Evolutionary conservation across 164 flowering plant species (phyloP), one percentile per base, ranked within the genome.

Genomic region (Piper betle): DNA sequence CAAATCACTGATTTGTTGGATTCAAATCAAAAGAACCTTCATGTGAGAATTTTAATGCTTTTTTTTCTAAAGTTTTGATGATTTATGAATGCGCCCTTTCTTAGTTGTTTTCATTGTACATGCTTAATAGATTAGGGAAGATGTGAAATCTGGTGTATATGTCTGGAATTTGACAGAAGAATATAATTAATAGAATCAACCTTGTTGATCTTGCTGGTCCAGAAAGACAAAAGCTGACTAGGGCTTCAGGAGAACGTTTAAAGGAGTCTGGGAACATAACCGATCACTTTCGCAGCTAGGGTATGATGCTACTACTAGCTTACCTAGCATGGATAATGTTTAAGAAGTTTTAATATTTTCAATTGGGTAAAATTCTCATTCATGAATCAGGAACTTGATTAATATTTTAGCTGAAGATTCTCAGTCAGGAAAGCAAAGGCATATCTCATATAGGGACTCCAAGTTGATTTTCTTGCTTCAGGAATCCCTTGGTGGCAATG

Each of bases 331-430:
- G 1, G 2, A 25, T 25, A 25, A 25, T 25, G 33, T 25, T 25
- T 25, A 25, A 25, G 33, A 25, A 25, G 33, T 25, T 25, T 25
- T 25, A 25, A 25, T 25, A 25, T 1, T 25, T 25, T 25, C 33
- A 1, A 25, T 25, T 25, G 33, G 2, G 2, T 25, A 25, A 1
- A 2, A 25, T 25, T 25, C 33, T 25, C 33, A 25, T 25, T 25
- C 33, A 25, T 25, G 33, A 25, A 25, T 25, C 33, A 93, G 99
- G 84, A 93, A 93, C 75, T 74, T 93, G 80, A 93, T 93, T 64
- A 90, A 90, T 71, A 91, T 93, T 71, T 93, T 93, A 48, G 97
- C 97, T 38, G 99, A 93, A 78, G 84, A 88, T 66, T 93, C 99
- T 46, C 96, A 88, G 68, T 77, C 92, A 25, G 97, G 97, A 74